These are phyloP conservation scores for Cadophora malorum DNA, from an alignment of 2,329 filamentous ascomycete genomes.

Conservation along the genomic window DNA sequence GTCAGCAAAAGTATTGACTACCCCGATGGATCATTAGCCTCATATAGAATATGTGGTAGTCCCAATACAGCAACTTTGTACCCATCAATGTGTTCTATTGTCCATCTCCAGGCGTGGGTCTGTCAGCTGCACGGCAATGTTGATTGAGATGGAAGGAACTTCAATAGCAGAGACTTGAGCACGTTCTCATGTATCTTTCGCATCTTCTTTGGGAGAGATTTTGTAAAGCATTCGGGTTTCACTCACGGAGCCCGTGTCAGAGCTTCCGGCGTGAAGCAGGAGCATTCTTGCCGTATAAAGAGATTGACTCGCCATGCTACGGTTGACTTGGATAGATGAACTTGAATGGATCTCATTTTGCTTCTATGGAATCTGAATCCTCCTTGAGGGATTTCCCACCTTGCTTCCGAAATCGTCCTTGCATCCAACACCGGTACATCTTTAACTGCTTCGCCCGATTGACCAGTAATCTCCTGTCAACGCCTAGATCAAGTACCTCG, in stretches of 20 bases:
- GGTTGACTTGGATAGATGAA: not conserved
- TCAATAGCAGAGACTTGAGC: too few relatives aligned
- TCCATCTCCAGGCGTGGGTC: too few relatives aligned
- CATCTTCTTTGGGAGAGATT: not conserved
- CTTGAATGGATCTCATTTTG: not conserved
- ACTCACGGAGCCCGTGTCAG: not conserved
- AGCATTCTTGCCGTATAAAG: not conserved
- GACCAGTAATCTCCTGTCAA: slow-evolving; percentile 88
- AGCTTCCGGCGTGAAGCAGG: not conserved
- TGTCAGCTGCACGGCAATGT: too few relatives aligned
- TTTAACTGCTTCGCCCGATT: slow-evolving; percentile 91
- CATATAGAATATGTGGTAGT: too few relatives aligned
- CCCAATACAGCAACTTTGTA: too few relatives aligned
- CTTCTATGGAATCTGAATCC: not conserved
- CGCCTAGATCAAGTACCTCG: slow-evolving; percentile 77
- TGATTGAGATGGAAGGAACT: too few relatives aligned
- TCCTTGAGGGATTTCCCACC: not conserved
- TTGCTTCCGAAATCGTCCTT: slow-evolving; percentile 77
- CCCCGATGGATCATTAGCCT: too few relatives aligned
- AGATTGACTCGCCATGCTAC: not conserved
- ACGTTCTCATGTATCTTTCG: not conserved
- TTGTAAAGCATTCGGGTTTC: not conserved
- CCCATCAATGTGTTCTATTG: too few relatives aligned
- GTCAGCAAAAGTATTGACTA: too few relatives aligned
- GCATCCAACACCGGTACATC: slow-evolving; percentile 98